Base-by-base conservation (phyloP, 192 early-diverging fungal species). In the Jimgerdemannia flammicorona region DNA sequence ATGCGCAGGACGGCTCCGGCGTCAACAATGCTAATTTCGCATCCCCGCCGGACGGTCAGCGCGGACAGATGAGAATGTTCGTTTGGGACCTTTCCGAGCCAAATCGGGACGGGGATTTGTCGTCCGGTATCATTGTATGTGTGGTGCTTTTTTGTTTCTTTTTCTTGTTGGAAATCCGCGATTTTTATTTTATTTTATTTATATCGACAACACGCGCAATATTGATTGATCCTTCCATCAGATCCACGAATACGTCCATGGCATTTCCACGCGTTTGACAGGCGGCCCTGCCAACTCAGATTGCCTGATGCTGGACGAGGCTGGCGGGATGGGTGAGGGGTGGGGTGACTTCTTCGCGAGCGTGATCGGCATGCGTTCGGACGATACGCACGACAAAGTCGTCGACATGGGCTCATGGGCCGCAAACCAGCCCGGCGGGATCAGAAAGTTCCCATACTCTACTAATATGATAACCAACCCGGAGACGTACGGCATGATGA, bases 11-110 rank as follows among this genome's bases (percentile, higher is more conserved):
- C 82, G 94, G 95, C 4, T 91, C 91, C 49, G 97, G 96, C 67
- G 89, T 87, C 73, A 94, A 96, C 80, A 97, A 96, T 87, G 97
- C 97, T 72, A 96, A 96, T 80, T 98, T 98, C 88, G 94, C 95
- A 9, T 96, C 97, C 40, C 96, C 96, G 29, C 95, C 95, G 1
- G 97, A 98, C 85, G 97, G 97, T 72, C 89, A 94, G 80, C 88
- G 88, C 71, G 91, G 91, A 40, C 85, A 92, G 75, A 98, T 98
- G 97, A 90, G 95, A 67, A 98, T 98, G 97, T 98, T 94, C 71
- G 88, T 94, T 3, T 98, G 97, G 97, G 92, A 95, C 72, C 77
- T 84, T n/a, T 89, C 91, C 3, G 74, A 79, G 2, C 91, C 94
- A 7, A 77, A 84, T 74, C 84, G 95, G 43, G 97, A 98, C 80